A percentile compares a stretch with the other conserved stretches of the same genome.
Evolutionary conservation across 768 basidiomycete species (phyloP).

Genomic region (Mycena latifolia): DNA sequence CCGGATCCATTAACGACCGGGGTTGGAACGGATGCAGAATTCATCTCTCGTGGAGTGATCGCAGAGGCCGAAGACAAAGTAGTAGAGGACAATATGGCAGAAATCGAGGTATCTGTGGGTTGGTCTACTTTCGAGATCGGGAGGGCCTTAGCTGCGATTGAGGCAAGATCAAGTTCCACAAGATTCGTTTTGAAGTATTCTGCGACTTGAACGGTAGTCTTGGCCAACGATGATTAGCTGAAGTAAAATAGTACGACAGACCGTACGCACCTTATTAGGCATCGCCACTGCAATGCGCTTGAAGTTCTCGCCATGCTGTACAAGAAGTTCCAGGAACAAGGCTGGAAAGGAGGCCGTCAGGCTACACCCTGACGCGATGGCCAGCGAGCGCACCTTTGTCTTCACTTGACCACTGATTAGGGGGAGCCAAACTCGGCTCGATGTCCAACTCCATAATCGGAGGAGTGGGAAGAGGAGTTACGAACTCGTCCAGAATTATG

Average conservation of each 20-base stretch:
- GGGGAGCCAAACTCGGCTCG: conserved; percentile 42
- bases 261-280: conserved; percentile 66
- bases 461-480: conserved; percentile 29
- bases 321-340: conserved; percentile 66
- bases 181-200: conserved; percentile 63
- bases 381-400: conserved; percentile 66
- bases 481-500: conserved; percentile 38
- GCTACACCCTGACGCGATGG: neutral
- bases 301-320: conserved; percentile 75
- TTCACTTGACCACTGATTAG: conserved; percentile 71
- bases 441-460: conserved; percentile 37
- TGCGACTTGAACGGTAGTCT: conserved; percentile 70
- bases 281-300: conserved; percentile 77
- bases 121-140: no score
- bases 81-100: no score
- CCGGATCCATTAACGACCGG: neutral
- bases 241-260: neutral
- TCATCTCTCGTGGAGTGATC: neutral
- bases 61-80: conserved; percentile 15
- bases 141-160: no score
- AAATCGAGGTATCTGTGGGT: conserved; percentile 3
- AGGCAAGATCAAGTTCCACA: conserved; percentile 52
- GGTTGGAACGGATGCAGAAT: neutral
- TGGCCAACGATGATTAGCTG: neutral
- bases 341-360: conserved; percentile 35